phyloP scores from a whole-genome alignment of 768 basidiomycete species.

The Gloeopeniophorella convolvens region DNA sequence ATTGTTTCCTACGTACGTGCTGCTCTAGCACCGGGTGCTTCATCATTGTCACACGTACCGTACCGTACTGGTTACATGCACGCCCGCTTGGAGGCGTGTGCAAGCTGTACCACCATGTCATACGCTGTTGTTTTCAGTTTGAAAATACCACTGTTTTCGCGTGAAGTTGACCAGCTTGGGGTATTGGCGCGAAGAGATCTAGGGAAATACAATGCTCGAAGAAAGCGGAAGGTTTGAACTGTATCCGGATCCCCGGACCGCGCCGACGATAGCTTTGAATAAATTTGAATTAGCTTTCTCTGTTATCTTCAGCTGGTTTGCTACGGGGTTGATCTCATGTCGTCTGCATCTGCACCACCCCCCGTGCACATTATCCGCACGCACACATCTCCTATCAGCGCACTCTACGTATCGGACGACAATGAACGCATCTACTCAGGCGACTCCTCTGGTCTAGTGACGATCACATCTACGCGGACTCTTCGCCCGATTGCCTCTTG shows the following conservation, averaged over 20 bases:
- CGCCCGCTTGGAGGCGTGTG: constrained; percentile 5
- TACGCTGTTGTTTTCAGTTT: no score
- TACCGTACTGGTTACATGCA: no score
- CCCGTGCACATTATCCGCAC: constrained; percentile 73
- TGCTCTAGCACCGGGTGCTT: constrained; percentile 2
- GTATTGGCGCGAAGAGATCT: no score
- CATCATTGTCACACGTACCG: background rate
- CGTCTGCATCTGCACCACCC: constrained; percentile 30
- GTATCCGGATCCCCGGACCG: no score
- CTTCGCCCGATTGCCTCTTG: constrained; percentile 70
- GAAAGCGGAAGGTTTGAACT: no score
- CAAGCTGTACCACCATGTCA: background rate
- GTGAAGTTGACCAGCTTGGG: no score
- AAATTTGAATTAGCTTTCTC: no score
- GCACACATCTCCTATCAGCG: constrained; percentile 58
- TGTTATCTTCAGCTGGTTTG: no score
- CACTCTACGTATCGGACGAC: constrained; percentile 57
- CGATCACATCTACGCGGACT: constrained; percentile 67
- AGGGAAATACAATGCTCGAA: no score
- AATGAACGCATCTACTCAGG: constrained; percentile 85
- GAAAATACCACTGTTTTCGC: no score
- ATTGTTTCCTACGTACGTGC: background rate
- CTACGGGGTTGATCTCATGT: background rate
- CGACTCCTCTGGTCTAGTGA: constrained; percentile 72
- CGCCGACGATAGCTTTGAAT: no score